A percentile compares a stretch with the other conserved stretches of the same genome.
These are phyloP conservation scores for Boechera stricta DNA, from an alignment of 345 rosid genomes.

Conservation along the genomic window DNA sequence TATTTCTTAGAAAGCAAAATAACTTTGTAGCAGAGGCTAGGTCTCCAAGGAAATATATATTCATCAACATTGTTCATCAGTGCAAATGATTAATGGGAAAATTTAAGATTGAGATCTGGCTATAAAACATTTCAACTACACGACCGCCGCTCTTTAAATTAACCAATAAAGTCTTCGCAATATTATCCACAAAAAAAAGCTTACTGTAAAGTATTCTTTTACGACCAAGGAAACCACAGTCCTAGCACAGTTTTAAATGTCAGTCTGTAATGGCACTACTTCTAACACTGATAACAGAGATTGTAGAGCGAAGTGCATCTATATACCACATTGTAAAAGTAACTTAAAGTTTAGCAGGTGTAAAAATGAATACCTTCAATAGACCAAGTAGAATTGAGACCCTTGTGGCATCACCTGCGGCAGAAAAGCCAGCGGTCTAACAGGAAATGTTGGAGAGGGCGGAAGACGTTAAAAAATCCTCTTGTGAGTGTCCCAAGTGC, in stretches of 20 bases:
- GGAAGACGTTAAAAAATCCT: background rate
- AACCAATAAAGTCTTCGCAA: constrained; percentile 2
- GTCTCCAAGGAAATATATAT: background rate
- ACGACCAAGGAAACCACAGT: constrained; percentile 14
- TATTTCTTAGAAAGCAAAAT: background rate
- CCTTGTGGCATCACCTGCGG: constrained; percentile 93
- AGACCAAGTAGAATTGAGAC: constrained; percentile 89
- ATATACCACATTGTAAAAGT: constrained; percentile 7
- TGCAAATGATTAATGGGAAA: background rate
- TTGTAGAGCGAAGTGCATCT: constrained; percentile 1
- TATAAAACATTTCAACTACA: background rate
- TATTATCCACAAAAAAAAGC: background rate
- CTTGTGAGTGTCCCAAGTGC: constrained; percentile 9
- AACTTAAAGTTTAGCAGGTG: background rate
- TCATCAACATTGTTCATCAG: constrained; percentile 9
- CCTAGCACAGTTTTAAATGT: background rate
- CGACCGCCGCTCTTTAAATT: constrained; percentile 16
- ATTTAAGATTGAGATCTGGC: background rate
- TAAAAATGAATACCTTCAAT: constrained; percentile 60
- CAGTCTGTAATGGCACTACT: constrained; percentile 11
- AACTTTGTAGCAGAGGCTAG: background rate
- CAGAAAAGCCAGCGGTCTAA: constrained; percentile 94
- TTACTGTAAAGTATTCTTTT: background rate
- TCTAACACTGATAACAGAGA: constrained; percentile 22
- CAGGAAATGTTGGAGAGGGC: constrained; percentile 23